phyloP scores from a whole-genome alignment of 768 basidiomycete species.

The Pisolithus marmoratus region DNA sequence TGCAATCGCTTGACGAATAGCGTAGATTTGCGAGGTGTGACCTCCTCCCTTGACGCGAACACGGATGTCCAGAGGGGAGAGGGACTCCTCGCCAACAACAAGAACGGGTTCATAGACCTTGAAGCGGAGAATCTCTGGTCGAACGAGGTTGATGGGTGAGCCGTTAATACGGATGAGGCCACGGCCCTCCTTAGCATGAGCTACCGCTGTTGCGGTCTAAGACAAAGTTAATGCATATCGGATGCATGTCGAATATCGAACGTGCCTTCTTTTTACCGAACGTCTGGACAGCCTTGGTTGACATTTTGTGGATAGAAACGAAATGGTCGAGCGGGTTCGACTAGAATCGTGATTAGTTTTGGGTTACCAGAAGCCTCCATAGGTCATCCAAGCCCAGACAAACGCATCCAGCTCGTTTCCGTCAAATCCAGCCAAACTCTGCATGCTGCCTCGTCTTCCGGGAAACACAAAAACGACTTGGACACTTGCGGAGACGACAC shows the following conservation, averaged over 20 bases:
- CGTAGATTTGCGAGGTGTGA: conserved; percentile 98
- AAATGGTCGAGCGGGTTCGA: conserved; percentile 12
- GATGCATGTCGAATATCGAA: background rate
- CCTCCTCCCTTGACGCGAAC: conserved; percentile 99
- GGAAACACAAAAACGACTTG: background rate
- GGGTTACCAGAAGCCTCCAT: background rate
- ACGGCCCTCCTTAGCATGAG: conserved; percentile 93
- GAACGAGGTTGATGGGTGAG: conserved; percentile 91
- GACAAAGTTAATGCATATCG: conserved; percentile 5
- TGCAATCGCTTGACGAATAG: conserved; percentile 97
- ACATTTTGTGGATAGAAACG: conserved; percentile 47
- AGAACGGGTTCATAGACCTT: conserved; percentile 98
- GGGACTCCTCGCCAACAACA: conserved; percentile 86
- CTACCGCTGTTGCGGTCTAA: conserved; percentile 97
- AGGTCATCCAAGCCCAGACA: conserved; percentile 32
- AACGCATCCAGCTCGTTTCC: conserved; percentile 36
- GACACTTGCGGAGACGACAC: conserved; percentile 17
- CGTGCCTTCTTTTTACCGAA: conserved; percentile 99
- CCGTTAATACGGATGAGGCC: conserved; percentile 97
- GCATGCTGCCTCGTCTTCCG: background rate
- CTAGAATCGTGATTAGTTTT: conserved; percentile 14
- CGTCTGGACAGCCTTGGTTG: conserved; percentile 89
- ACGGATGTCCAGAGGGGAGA: conserved; percentile 87
- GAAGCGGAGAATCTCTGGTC: conserved; percentile 92
- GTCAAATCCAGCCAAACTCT: conserved; percentile 16